These are phyloP conservation scores for Didymella keratinophila DNA, from an alignment of 2,329 filamentous ascomycete genomes.

Conservation along the genomic window DNA sequence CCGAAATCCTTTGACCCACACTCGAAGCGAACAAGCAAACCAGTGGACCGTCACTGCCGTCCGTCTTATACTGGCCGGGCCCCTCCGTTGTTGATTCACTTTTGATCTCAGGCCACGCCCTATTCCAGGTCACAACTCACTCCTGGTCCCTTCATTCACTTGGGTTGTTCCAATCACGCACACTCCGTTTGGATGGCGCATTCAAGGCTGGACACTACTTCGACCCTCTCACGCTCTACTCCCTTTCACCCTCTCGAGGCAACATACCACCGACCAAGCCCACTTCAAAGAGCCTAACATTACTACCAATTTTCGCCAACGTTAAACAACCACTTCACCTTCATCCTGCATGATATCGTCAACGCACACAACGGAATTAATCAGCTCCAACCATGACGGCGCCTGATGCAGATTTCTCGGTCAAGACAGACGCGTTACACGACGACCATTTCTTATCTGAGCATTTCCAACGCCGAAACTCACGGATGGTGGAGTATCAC, in stretches of 20 bases:
- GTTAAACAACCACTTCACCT: background rate
- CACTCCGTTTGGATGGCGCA: slow-evolving; percentile 46
- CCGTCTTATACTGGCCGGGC: slow-evolving; percentile 15
- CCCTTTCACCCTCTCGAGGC: slow-evolving; percentile 32
- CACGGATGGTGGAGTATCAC: slow-evolving; percentile 38
- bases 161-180: background rate
- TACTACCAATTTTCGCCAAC: background rate
- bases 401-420: slow-evolving; percentile 26
- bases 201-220: slow-evolving; percentile 27
- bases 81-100: slow-evolving; percentile 10
- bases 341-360: slow-evolving; percentile 10
- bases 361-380: slow-evolving; percentile 12
- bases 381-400: slow-evolving; percentile 35
- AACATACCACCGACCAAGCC: slow-evolving; percentile 45
- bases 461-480: slow-evolving; percentile 37
- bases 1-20: slow-evolving; percentile 22
- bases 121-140: background rate
- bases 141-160: background rate
- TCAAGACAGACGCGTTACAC: slow-evolving; percentile 32
- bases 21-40: slow-evolving; percentile 17
- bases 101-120: background rate
- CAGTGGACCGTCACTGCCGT: slow-evolving; percentile 20
- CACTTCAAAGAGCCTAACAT: slow-evolving; percentile 46
- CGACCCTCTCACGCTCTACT: slow-evolving; percentile 9
- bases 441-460: slow-evolving; percentile 30